phyloP scores from a whole-genome alignment of 116 monocot species.

The Phalaenopsis hybrid region DNA sequence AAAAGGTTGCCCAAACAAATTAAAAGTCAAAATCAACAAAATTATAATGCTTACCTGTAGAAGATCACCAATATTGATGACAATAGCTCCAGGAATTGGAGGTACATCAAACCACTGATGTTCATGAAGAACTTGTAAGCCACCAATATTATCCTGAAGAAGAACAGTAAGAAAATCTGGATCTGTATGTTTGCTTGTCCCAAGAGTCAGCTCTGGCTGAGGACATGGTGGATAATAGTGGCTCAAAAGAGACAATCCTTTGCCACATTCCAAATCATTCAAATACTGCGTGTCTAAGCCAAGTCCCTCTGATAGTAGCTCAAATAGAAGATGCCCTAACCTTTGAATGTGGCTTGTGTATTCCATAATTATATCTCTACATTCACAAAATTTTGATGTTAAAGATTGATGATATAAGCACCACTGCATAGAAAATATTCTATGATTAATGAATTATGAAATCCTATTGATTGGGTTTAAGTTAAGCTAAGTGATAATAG shows the following conservation, averaged over 20 bases:
- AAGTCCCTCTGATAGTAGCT: slow-evolving; percentile 38
- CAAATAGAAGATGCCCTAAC: slow-evolving; percentile 18
- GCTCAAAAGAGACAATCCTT: slow-evolving; percentile 12
- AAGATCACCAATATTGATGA: slow-evolving; percentile 56
- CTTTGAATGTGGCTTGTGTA: too few relatives aligned
- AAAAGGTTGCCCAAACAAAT: too few relatives aligned
- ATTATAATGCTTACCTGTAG: slow-evolving; percentile 27
- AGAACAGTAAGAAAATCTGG: slow-evolving; percentile 45
- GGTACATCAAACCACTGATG: slow-evolving; percentile 48
- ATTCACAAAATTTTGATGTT: too few relatives aligned
- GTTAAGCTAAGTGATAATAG: too few relatives aligned
- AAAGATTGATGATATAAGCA: too few relatives aligned
- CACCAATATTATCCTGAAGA: slow-evolving; percentile 54
- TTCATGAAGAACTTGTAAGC: slow-evolving; percentile 40
- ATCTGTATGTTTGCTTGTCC: slow-evolving; percentile 52
- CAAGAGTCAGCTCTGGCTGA: slow-evolving; percentile 49
- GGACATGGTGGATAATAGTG: slow-evolving; percentile 36
- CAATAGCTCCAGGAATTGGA: slow-evolving; percentile 29
- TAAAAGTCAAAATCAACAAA: too few relatives aligned
- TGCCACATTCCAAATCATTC: slow-evolving; percentile 30
- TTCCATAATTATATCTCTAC: too few relatives aligned
- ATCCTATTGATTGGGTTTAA: too few relatives aligned
- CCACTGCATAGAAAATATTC: too few relatives aligned
- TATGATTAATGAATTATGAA: too few relatives aligned
- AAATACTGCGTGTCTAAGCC: slow-evolving; percentile 23